phyloP scores from a whole-genome alignment of 306 rosid species.

The Herpetospermum pedunculosum region DNA sequence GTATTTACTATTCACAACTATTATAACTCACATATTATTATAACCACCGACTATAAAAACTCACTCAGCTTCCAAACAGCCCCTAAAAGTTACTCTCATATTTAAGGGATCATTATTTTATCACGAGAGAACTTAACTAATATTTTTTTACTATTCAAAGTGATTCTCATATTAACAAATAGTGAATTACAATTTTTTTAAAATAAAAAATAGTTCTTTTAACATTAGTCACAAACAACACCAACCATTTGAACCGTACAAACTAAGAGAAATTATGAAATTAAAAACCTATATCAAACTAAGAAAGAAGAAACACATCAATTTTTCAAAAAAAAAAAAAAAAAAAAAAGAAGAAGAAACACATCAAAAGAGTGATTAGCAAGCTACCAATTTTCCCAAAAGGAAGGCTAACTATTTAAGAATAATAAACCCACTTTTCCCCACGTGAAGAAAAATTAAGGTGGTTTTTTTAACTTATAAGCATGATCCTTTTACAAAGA shows the following conservation, averaged over 20 bases:
- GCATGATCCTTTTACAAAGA: not conserved
- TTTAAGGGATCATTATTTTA: no score
- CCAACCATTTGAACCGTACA: not conserved
- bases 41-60: no score
- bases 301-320: no score
- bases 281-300: not conserved
- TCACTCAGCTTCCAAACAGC: no score
- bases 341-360: no score
- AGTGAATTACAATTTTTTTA: no score
- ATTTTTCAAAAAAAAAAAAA: no score
- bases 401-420: no score
- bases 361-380: not conserved
- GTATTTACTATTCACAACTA: no score
- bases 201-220: not conserved
- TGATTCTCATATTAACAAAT: not conserved
- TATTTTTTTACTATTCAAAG: not conserved
- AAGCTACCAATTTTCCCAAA: not conserved
- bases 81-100: no score
- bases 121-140: not conserved
- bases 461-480: not conserved
- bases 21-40: no score
- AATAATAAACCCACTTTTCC: no score
- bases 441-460: not conserved
- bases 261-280: not conserved
- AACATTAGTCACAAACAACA: not conserved